These are phyloP conservation scores for Taiwanofungus camphoratus DNA, from an alignment of 1,284 basidiomycete species.

Conservation along the genomic window DNA sequence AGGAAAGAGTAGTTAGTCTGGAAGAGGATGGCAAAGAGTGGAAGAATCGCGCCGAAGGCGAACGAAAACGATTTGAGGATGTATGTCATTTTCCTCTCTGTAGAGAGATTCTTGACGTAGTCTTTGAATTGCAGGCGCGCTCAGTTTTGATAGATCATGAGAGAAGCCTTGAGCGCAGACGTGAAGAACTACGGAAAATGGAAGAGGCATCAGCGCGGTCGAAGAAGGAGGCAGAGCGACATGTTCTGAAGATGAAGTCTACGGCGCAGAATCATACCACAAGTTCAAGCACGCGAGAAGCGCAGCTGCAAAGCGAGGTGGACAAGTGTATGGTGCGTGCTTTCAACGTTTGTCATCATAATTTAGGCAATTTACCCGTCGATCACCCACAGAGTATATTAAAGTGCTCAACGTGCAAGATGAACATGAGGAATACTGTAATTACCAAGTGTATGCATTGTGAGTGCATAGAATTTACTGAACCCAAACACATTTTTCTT, in stretches of 20 bases:
- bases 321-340: conserved; percentile 63
- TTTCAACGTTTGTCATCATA: not conserved
- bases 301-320: conserved; percentile 40
- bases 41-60: conserved; percentile 32
- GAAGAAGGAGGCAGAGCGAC: conserved; percentile 48
- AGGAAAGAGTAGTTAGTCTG: conserved; percentile 31
- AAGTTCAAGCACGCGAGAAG: conserved; percentile 32
- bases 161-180: conserved; percentile 14
- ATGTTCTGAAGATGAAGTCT: conserved; percentile 40
- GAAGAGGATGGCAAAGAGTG: conserved; percentile 28
- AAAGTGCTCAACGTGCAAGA: conserved; percentile 89
- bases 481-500: too few species aligned
- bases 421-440: conserved; percentile 80
- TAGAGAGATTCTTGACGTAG: not conserved
- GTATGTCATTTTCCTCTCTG: too few species aligned
- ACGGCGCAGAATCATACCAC: conserved; percentile 20
- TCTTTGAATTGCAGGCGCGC: not conserved
- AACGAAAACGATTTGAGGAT: conserved; percentile 32
- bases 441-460: conserved; percentile 95
- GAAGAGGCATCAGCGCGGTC: conserved; percentile 34
- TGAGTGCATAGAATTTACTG: too few species aligned
- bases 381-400: conserved; percentile 63
- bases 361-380: not conserved
- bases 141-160: conserved; percentile 16
- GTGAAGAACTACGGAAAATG: conserved; percentile 19